Evolutionary conservation across 2,329 filamentous ascomycete genomes (phyloP), one percentile per base, ranked within the genome.

Genomic region (Teratosphaeria zuluensis): DNA sequence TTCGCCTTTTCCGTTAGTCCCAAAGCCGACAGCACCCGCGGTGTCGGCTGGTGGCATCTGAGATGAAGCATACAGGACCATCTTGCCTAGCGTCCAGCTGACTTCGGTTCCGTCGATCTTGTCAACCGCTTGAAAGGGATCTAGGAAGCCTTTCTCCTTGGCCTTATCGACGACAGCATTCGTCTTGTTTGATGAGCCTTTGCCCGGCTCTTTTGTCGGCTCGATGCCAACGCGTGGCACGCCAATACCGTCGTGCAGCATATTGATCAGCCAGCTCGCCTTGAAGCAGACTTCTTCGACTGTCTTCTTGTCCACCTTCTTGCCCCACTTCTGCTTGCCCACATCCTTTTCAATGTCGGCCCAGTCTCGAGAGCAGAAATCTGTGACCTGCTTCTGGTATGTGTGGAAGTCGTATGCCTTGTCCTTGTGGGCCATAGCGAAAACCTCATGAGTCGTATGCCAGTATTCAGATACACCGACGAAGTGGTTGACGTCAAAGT

Each of bases 391-490:
- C 62, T 87, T 80, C 70, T 97, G 92, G 67, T 97, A 99, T 0
- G 88, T 91, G 61, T 86, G 83, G 65, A 96, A 89, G 68, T 97
- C 91, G 72, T 97, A 99, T 0, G 89, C 84, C 64, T 89, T 87
- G 65, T 85, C 82, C 65, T 89, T 87, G 63, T 89, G 85, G 3
- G 84, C 85, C 78, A 84, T 83, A 60, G 87, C 83, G 64, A 99
- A 97, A 1, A 97, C 87, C 57, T 94, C 91, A 67, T 99, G 94
- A 0, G 94, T 99, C 0, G 92, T 95, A 73, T 99, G 94, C 92
- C 94, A 99, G 74, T 95, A 99, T 71, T 99, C 94, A 0, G 92
- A 97, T 3, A 99, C 92, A 11, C 94, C 94, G 31, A 99, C 87
- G 68, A 99, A 99, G 72, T 96, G 95, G 68, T 99, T 99, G 38